Percentiles rank a stretch among this genome's conserved stretches.
These are phyloP conservation scores for Porogramme epimiltina DNA, from an alignment of 1,284 basidiomycete genomes.

Conservation along the genomic window DNA sequence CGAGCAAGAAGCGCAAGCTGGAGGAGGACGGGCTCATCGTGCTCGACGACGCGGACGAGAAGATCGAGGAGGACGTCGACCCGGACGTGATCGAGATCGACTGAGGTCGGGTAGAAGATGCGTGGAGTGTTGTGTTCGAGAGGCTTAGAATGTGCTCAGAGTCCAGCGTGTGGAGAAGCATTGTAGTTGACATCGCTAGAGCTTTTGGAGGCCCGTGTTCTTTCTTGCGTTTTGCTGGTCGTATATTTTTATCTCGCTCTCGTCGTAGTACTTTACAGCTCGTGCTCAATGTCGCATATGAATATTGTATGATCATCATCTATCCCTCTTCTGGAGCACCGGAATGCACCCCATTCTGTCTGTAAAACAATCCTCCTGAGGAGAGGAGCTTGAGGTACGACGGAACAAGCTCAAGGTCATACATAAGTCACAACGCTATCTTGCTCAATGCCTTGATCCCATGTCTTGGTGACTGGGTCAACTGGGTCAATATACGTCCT, in stretches of 20 bases:
- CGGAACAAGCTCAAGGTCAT: too few relatives aligned
- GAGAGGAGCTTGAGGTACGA: too few relatives aligned
- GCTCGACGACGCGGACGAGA: conserved; percentile 59
- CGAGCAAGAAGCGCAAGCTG: conserved; percentile 62
- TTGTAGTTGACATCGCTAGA: neutral
- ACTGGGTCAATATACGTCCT: too few relatives aligned
- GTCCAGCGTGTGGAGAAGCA: neutral
- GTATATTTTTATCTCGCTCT: conserved; percentile 22
- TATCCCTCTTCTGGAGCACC: too few relatives aligned
- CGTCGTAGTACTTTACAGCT: conserved; percentile 4
- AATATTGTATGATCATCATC: neutral
- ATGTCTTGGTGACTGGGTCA: too few relatives aligned
- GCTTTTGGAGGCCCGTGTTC: neutral
- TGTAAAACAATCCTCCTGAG: too few relatives aligned
- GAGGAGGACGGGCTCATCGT: conserved; percentile 75
- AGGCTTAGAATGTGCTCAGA: neutral
- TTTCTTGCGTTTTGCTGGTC: neutral
- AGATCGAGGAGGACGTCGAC: conserved; percentile 46
- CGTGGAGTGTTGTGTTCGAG: neutral
- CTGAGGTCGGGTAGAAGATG: conserved; percentile 9
- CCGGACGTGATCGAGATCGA: conserved; percentile 56
- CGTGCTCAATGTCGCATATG: neutral
- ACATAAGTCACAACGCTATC: too few relatives aligned
- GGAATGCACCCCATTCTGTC: too few relatives aligned
- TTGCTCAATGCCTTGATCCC: too few relatives aligned